phyloP scores from a whole-genome alignment of 495 filamentous ascomycete species.

The Melanomma pulvis-pyrius region DNA sequence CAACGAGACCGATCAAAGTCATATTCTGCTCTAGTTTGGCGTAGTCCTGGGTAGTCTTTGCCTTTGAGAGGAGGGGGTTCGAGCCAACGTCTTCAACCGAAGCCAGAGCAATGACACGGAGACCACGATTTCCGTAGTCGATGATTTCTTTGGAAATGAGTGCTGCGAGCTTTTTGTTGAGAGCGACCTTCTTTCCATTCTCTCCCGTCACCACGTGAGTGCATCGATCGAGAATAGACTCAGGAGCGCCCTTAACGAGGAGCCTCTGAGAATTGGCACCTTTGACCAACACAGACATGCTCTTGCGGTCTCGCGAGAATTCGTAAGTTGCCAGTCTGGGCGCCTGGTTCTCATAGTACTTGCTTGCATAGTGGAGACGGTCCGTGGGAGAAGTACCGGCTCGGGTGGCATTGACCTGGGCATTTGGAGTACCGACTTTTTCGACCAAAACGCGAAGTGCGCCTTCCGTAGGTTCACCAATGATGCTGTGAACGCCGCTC shows the following conservation, averaged over 20 bases:
- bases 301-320: conserved; percentile 97
- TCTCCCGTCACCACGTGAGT: conserved; percentile 73
- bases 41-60: conserved; percentile 83
- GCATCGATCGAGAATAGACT: conserved; percentile 91
- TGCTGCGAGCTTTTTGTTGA: conserved; percentile 66
- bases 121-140: conserved; percentile 86
- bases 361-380: conserved; percentile 75
- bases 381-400: conserved; percentile 54
- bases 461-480: conserved; percentile 96
- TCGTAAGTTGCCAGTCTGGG: conserved; percentile 86
- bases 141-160: conserved; percentile 76
- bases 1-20: conserved; percentile 90
- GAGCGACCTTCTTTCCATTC: conserved; percentile 70
- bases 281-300: conserved; percentile 95
- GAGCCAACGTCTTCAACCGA: conserved; percentile 70
- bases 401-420: conserved; percentile 58
- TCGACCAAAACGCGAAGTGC: conserved; percentile 89
- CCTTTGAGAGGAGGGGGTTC: conserved; percentile 69
- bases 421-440: conserved; percentile 80
- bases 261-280: conserved; percentile 70
- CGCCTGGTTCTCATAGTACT: conserved; percentile 76
- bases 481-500: conserved; percentile 71
- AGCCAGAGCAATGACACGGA: conserved; percentile 93
- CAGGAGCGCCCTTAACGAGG: conserved; percentile 95
- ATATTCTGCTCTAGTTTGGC: conserved; percentile 85